Base-by-base conservation (phyloP, 225 moss, liverwort and hornwort species). In the Marchantia paleacea region DNA sequence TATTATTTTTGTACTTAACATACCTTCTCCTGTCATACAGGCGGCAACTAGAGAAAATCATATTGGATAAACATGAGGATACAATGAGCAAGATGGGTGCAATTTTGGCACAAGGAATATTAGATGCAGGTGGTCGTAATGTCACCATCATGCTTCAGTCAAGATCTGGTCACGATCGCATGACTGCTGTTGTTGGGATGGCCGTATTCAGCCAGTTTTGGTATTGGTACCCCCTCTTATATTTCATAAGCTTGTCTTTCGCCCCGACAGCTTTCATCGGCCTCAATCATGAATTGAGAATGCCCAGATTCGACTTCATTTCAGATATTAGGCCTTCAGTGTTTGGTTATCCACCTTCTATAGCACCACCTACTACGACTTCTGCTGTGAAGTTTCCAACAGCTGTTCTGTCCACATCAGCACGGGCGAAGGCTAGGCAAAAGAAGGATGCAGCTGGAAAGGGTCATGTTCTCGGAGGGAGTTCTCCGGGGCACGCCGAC, bases 71-170 rank as follows among this genome's bases (percentile, higher is more conserved):
- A 63, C 97, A 97, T 78, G 97, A 97, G 86, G 97, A 97, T 79
- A 95, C 93, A 0, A 97, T 97, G 97, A 97, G 95, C 81, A 97
- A 97, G 89, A 97, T 97, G 97, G 97, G 97, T 69, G 97, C 97
- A 10, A 97, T 97, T 78, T 88, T 97, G 3, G 97, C 97, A 0
- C 93, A 95, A 74, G 97, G 97, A 15, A 92, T 97, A 71, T 80
- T 97, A 12, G 95, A 95, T 80, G 97, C 97, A 4, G 97, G 97
- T 30, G 97, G 97, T 64, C 90, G 95, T 25, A 97, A 97, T 75
- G 97, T 97, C 12, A 93, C 90, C n/a, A 95, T 97, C 75, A 95
- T 93, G 97, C 89, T 97, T 54, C 97, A 93, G 60, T 97, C 97
- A 72, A 88, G 97, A 86, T 95, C 97, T 2, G 97, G 97, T 10